Evolutionary conservation across 257 asterid species (phyloP).

Genomic region (Cynanchum wilfordii): DNA sequence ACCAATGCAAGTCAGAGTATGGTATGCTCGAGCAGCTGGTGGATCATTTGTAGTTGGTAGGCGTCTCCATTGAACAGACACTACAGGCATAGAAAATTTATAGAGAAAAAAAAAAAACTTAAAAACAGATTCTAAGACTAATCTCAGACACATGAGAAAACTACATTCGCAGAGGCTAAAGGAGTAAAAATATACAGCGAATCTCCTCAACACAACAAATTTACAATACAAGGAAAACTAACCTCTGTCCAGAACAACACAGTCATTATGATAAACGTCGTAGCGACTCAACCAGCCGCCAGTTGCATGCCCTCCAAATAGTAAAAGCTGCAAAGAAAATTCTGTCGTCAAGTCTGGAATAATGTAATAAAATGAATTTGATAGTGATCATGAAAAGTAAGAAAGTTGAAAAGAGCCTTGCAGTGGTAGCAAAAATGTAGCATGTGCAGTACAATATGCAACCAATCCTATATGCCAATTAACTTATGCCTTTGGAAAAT

Average conservation of each 20-base stretch:
- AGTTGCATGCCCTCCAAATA: conserved; percentile 99
- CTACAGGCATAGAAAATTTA: conserved; percentile 32
- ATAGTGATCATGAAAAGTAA: background rate
- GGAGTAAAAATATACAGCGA: background rate
- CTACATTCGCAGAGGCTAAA: background rate
- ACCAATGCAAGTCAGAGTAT: conserved; percentile 78
- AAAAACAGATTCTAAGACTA: background rate
- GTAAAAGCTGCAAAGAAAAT: conserved; percentile 61
- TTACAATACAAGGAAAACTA: conserved; percentile 21
- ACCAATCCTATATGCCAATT: background rate
- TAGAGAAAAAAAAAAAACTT: background rate
- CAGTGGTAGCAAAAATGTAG: background rate
- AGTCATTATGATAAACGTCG: conserved; percentile 84
- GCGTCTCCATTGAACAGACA: conserved; percentile 90
- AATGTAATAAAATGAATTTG: conserved; percentile 7
- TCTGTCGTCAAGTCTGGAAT: conserved; percentile 14
- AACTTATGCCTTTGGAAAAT: background rate
- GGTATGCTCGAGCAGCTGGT: conserved; percentile 96
- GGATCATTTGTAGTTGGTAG: conserved; percentile 67
- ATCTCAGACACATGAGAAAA: background rate
- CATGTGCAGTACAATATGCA: background rate
- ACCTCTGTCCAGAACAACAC: conserved; percentile 94
- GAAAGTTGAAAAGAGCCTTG: background rate
- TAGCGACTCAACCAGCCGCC: conserved; percentile 99
- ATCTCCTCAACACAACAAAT: background rate